A percentile compares a stretch with the other conserved stretches of the same genome.
These are phyloP conservation scores for Lactarius indigo DNA, from an alignment of 768 basidiomycete species.

Conservation along the genomic window DNA sequence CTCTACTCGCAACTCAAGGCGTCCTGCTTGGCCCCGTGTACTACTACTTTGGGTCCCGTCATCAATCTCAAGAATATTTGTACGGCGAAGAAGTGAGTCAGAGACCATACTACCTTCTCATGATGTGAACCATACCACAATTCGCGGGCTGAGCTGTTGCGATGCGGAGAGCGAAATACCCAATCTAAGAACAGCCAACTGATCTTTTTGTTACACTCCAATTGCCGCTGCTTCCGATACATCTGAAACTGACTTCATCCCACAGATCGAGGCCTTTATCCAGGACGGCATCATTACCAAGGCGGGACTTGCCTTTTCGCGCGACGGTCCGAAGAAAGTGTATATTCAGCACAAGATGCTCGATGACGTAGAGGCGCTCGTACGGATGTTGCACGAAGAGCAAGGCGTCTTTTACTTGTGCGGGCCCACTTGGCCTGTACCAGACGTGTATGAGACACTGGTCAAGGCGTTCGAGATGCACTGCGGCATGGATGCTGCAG, in stretches of 20 bases:
- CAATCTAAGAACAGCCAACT: slow-evolving; percentile 26
- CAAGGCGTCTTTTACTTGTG: slow-evolving; percentile 92
- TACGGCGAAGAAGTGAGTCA: slow-evolving; percentile 72
- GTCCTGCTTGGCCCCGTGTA: slow-evolving; percentile 86
- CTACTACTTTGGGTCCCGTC: slow-evolving; percentile 98
- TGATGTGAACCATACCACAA: slow-evolving; percentile 25
- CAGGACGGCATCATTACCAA: slow-evolving; percentile 79
- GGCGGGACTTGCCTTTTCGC: slow-evolving; percentile 94
- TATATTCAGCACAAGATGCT: slow-evolving; percentile 99
- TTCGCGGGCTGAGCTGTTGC: slow-evolving; percentile 15
- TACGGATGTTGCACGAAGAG: slow-evolving; percentile 67
- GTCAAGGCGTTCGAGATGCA: slow-evolving; percentile 75
- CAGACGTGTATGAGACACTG: slow-evolving; percentile 93
- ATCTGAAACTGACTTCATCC: slow-evolving; percentile 1
- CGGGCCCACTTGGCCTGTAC: slow-evolving; percentile 99
- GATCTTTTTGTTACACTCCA: slow-evolving; percentile 1
- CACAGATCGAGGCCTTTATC: slow-evolving; percentile 83
- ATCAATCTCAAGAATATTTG: slow-evolving; percentile 92
- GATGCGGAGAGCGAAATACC: slow-evolving; percentile 22
- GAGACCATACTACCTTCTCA: background rate
- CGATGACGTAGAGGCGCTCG: slow-evolving; percentile 77
- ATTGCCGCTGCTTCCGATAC: background rate
- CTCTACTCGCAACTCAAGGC: slow-evolving; percentile 71
- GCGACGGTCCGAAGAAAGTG: slow-evolving; percentile 88
- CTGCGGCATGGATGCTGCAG: slow-evolving; percentile 56